These are phyloP conservation scores for Persicaria maculosa DNA, from an alignment of 148 eudicot genomes.

Conservation along the genomic window DNA sequence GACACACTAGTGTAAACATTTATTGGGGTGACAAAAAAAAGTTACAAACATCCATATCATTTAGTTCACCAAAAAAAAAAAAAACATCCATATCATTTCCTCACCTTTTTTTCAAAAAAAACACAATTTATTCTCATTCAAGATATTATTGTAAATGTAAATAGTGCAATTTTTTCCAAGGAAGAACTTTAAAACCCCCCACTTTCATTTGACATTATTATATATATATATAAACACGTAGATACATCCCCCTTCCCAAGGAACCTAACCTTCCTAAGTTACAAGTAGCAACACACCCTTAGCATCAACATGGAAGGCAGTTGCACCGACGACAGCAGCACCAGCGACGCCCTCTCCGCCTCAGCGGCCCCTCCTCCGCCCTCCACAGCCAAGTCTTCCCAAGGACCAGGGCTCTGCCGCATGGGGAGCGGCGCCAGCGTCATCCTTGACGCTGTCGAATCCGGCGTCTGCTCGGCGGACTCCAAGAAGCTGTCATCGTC, in stretches of 20 bases:
- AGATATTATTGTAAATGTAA: no score
- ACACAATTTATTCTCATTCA: no score
- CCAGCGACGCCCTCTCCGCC: slow-evolving; percentile 22
- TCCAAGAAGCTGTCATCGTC: slow-evolving; percentile 8
- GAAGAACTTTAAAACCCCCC: not conserved
- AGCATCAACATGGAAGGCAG: slow-evolving; percentile 30
- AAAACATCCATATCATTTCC: no score
- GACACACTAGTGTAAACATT: no score
- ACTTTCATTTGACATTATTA: not conserved
- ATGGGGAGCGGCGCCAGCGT: slow-evolving; percentile 17
- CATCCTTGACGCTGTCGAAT: not conserved
- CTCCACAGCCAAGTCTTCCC: no score
- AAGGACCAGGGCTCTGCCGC: slow-evolving; percentile 14
- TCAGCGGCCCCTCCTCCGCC: not conserved
- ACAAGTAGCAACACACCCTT: not conserved
- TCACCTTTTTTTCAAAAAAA: no score
- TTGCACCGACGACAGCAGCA: slow-evolving; percentile 50
- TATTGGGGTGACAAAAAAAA: no score
- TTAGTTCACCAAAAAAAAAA: no score
- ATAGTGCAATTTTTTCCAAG: not conserved
- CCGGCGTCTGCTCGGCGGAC: not conserved
- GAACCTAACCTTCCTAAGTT: not conserved
- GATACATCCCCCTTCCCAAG: not conserved
- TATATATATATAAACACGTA: not conserved
- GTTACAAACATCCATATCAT: no score